phyloP scores from a whole-genome alignment of 441 rosid species.

The Populus hybrid region DNA sequence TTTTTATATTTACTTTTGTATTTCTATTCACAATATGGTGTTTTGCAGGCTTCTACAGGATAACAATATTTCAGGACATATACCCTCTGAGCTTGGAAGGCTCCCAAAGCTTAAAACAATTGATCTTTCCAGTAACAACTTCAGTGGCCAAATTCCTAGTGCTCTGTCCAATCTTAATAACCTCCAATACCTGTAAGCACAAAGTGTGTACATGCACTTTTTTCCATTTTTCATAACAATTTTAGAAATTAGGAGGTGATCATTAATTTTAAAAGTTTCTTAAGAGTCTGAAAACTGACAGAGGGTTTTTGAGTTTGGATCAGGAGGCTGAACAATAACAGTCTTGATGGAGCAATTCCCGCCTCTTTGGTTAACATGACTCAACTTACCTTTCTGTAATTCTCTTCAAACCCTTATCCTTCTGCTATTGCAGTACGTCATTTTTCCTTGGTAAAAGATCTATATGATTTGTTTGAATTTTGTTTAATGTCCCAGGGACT shows the following conservation, averaged over 20 bases:
- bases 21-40: background rate
- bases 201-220: background rate
- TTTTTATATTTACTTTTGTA: background rate
- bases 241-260: background rate
- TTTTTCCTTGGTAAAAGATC: background rate
- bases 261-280: background rate
- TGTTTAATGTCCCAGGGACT: slow-evolving; percentile 48
- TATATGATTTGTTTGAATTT: slow-evolving; percentile 4
- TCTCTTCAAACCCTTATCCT: slow-evolving; percentile 23
- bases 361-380: slow-evolving; percentile 71
- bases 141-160: slow-evolving; percentile 55
- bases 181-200: slow-evolving; percentile 8
- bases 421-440: background rate
- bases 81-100: slow-evolving; percentile 77
- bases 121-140: slow-evolving; percentile 41
- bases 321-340: slow-evolving; percentile 94
- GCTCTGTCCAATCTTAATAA: slow-evolving; percentile 23
- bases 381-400: slow-evolving; percentile 79
- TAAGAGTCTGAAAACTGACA: background rate
- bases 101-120: slow-evolving; percentile 73
- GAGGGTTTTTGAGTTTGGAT: slow-evolving; percentile 15
- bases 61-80: slow-evolving; percentile 72
- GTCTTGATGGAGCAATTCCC: slow-evolving; percentile 70
- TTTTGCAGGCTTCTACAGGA: slow-evolving; percentile 76
- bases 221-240: background rate